These are phyloP conservation scores for Syzygium aqueum DNA, from an alignment of 345 rosid species.

Conservation along the genomic window DNA sequence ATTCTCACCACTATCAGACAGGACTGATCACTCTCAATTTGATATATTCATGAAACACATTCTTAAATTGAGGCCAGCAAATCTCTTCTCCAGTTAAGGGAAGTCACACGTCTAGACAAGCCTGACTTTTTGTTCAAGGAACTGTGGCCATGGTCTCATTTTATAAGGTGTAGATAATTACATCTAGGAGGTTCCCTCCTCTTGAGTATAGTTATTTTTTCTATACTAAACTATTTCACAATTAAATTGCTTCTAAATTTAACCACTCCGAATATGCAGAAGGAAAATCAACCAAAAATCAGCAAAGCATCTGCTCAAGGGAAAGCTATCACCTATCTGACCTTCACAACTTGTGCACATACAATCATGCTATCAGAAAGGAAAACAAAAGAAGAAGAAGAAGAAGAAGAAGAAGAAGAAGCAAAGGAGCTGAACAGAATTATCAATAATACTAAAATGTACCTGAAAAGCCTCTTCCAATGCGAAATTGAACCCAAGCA, in stretches of 20 bases:
- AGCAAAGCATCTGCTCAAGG: not conserved
- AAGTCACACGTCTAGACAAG: not conserved
- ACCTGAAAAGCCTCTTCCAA: slow-evolving; percentile 74
- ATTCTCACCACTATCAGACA: not conserved
- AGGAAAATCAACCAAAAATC: not conserved
- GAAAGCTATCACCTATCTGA: not conserved
- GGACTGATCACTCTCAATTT: not conserved
- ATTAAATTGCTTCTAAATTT: not conserved
- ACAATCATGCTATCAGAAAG: not conserved
- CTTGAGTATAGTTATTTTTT: not conserved
- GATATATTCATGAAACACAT: not conserved
- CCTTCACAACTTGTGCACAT: not conserved
- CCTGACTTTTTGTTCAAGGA: not conserved
- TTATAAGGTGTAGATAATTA: not conserved
- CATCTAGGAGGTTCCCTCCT: not conserved
- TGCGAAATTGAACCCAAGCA: slow-evolving; percentile 41
- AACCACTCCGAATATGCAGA: not conserved
- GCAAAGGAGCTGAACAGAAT: not conserved
- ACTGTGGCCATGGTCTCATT: not conserved
- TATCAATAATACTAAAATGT: not conserved
- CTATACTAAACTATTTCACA: not conserved
- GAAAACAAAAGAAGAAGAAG: not conserved
- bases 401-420: not conserved
- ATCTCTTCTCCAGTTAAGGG: not conserved
- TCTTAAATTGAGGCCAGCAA: not conserved